phyloP scores from a whole-genome alignment of 371 early-diverging fungal genomes.

The Capillidium heterosporum region DNA sequence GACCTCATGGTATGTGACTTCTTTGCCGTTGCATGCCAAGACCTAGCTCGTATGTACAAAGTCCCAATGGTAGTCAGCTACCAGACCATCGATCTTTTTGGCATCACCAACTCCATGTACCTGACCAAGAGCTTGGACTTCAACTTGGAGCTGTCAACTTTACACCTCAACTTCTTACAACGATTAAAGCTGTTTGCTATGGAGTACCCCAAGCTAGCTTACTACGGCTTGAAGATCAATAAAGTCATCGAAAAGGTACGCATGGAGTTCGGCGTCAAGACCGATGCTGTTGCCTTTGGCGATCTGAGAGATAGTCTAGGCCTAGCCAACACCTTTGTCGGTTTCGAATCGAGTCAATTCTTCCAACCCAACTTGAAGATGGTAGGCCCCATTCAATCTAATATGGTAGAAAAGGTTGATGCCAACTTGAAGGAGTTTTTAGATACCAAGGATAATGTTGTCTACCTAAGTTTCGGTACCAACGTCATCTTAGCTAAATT shows the following conservation, averaged over 20 bases:
- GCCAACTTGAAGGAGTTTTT: not conserved
- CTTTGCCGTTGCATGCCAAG: constrained; percentile 10
- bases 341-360: not conserved
- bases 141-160: not conserved
- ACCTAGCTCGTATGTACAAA: constrained; percentile 8
- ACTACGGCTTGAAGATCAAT: not conserved
- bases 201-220: not conserved
- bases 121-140: not conserved
- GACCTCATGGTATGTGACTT: constrained; percentile 11
- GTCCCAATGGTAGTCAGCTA: constrained; percentile 6
- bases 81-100: not conserved
- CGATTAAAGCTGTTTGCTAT: not conserved
- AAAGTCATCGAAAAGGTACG: not conserved
- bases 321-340: not conserved
- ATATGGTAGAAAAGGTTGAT: not conserved
- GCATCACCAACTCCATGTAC: not conserved
- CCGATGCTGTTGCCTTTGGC: not conserved
- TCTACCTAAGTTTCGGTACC: constrained; percentile 1
- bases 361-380: not conserved
- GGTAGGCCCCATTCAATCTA: not conserved
- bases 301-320: not conserved
- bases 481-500: not conserved
- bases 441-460: not conserved
- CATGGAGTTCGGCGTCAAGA: not conserved
- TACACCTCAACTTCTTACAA: not conserved